These are phyloP conservation scores for Diaporthe humulicola DNA, from an alignment of 2,329 filamentous ascomycete species.

Conservation along the genomic window DNA sequence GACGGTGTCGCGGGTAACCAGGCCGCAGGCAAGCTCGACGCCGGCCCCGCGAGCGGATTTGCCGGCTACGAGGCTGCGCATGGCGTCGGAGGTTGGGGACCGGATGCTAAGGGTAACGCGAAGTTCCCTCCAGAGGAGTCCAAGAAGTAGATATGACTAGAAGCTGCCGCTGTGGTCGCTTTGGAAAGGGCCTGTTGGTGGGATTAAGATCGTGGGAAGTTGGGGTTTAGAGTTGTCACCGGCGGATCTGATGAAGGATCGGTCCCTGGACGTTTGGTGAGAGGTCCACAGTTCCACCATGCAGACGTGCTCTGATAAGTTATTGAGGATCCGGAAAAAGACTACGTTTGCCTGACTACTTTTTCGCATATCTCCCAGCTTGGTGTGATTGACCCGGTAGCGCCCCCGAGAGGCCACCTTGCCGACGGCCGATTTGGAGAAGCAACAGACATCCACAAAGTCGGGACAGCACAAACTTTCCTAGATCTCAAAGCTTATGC, in stretches of 20 bases:
- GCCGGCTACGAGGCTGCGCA: conserved; percentile 36
- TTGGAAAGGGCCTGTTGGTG: background rate
- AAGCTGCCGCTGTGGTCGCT: background rate
- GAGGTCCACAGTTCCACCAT: no score
- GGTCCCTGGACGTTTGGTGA: no score
- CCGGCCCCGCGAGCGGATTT: conserved; percentile 33
- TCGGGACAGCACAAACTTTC: background rate
- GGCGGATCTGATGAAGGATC: no score
- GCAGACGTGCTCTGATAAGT: background rate
- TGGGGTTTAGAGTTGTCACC: background rate
- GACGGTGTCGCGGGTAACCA: conserved; percentile 36
- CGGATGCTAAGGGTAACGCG: conserved; percentile 12
- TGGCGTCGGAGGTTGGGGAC: conserved; percentile 37
- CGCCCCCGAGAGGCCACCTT: background rate
- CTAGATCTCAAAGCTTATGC: background rate
- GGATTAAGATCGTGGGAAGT: background rate
- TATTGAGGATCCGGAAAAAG: background rate
- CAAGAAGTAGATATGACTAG: background rate
- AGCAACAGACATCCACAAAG: no score
- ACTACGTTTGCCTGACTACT: background rate
- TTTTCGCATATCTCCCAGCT: no score
- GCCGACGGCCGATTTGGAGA: background rate
- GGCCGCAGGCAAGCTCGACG: conserved; percentile 35
- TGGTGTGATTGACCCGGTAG: background rate
- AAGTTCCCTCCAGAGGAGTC: conserved; percentile 32